Base-by-base conservation (phyloP, 202 grass and related monocot genomes). In the Schoenoplectus triqueter region DNA sequence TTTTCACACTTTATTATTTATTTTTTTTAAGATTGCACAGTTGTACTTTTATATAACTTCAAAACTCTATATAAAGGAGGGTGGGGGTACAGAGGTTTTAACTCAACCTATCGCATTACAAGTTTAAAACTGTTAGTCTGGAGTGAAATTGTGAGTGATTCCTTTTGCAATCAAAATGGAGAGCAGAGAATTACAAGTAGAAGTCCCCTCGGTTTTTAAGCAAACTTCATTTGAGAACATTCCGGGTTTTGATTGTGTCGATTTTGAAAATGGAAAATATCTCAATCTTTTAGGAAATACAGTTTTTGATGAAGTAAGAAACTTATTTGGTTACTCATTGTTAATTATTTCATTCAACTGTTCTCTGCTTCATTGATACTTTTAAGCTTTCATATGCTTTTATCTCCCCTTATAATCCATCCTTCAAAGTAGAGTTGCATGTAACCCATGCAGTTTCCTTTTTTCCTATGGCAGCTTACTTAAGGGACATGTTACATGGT, bases 251-350 rank as follows among this genome's bases (percentile, higher is more conserved):
- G 84, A 86, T 60, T 62, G 84, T 18, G 6, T 63, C 15, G 78
- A 63, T 66, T 51, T 11, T 54, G 66, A 18, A 48, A 48, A 48
- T 13, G 40, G 45, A 39, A 80, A 9, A 4, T 1, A 42, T n/a
- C 49, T 2, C 19, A 41, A 17, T 61, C 40, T 20, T 71, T 60
- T 22, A 74, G 39, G 45, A 74, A 45, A 45, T 71, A 13, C 6
- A 40, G 62, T 6, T 60, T 41, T 54, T 60, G 54, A 78, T 60
- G n/a, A 84, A 73, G 82, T 84, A 78, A 78, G 85, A 64, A 82
- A 31, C 49, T 48, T 2, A 31, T 2, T 56, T 40, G 21, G 52
- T 77, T 40, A 14, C 2, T 57, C 10, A 77, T 56, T 59, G 10
- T 39, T 56, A 6, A 54, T 56, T 14, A 7, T 76, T 56, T 8